Evolutionary conservation across 2,329 filamentous ascomycete species (phyloP), one percentile per base, ranked within the genome.

Genomic region (Drechslera avenae): DNA sequence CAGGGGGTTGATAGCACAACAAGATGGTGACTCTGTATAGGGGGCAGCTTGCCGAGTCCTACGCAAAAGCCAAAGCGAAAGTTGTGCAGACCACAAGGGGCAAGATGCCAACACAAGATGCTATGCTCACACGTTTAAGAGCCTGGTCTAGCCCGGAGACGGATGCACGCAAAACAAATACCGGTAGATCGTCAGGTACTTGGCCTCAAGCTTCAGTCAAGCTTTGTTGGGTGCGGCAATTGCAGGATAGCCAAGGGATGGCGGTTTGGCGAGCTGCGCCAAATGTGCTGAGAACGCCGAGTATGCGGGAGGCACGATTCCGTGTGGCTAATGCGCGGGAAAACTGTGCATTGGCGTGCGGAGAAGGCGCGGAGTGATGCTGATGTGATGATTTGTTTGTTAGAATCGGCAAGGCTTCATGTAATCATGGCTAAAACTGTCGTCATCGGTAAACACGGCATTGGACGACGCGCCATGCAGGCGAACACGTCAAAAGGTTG

Each of bases 391-490:
- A 28, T 8, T 28, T 10, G 3, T 9, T 28, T 28, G 26, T 3
- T 23, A 23, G 6, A 23, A 23, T 23, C 21, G 26, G 26, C 26
- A 28, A 28, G 26, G 26, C 7, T 2, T 28, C 45, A 41, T 34
- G 45, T 34, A 33, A 34, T 28, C n/a, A 41, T 47, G 30, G 30
- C 30, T 28, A 39, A 51, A 56, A 68, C 30, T 71, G 63, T 39
- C 76, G 56, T 76, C 73, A 73, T 77, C 71, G 52, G 70, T 13
- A 70, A 48, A 73, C n/a, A 37, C 57, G 56, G 56, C 55, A 57
- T 47, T 31, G 44, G 26, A 16, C 19, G 12, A 52, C 44, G 43
- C 50, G 51, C 49, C 43, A 46, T 26, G 43, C 34, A 26, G 19
- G 18, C 34, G 31, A 34, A 33, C 45, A 54, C 44, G 36, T 54